Base-by-base conservation (phyloP, 1,284 basidiomycete species). In the Naganishia liquefaciens region DNA sequence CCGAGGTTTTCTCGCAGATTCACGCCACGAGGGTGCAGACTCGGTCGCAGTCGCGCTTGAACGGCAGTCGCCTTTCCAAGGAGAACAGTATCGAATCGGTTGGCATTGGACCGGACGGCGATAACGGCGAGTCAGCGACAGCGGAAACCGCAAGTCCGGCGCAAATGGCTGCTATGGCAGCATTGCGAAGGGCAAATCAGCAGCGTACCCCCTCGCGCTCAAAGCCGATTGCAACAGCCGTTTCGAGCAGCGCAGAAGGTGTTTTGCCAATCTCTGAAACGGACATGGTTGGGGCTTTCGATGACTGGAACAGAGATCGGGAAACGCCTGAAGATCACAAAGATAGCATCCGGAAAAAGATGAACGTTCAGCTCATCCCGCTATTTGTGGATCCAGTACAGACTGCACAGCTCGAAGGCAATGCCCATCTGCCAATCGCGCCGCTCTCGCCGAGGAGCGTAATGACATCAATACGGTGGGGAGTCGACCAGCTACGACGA, bases 111-210 rank as follows among this genome's bases (percentile, higher is more conserved):
- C 23, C 33, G 5, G 17, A n/a, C 23, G 23, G 6, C 10, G 21
- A 4, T 21, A 23, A 11, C 2, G 13, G 33, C 9, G 33, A 37
- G 47, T 21, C 25, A 5, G 17, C 19, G 23, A 5, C 21, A 15
- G 23, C 2, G 28, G 51, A 53, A n/a, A 33, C 19, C 10, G 9
- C 33, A 23, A 60, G 46, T 25, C 57, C 57, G 33, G 57, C 57
- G 33, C 57, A 60, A 27, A 60, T 60, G 57, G 57, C 57, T 5
- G 57, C 57, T 7, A 60, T 50, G 57, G 57, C 57, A n/a, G 57
- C 57, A 2, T 40, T 60, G 44, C 46, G 57, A 17, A 33, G 57
- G 13, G 57, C 57, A 23, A 60, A 60, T 50, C 47, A 47, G 23
- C 57, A 60, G 46, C 30, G 57, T 7, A 15, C 21, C 25, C 23